Evolutionary conservation across 2,329 filamentous ascomycete species (phyloP).

Genomic region (Eutypa lata): DNA sequence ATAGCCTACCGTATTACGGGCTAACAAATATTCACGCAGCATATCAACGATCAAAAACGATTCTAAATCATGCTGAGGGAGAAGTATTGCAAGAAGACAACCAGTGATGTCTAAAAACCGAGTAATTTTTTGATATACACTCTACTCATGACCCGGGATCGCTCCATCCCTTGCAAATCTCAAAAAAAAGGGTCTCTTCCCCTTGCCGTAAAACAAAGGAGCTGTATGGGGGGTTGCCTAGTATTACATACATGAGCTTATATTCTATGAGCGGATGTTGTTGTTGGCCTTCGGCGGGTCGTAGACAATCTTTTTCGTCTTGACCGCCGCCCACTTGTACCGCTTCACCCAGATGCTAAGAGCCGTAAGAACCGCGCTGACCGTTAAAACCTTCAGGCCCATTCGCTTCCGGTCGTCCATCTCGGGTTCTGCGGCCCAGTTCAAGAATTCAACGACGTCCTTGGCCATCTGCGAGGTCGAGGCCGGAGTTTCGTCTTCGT

Average conservation of each 20-base stretch:
- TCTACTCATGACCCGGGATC: slow-evolving; percentile 33
- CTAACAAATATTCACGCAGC: background rate
- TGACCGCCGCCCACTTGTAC: slow-evolving; percentile 98
- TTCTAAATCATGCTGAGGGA: no score
- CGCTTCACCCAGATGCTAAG: slow-evolving; percentile 97
- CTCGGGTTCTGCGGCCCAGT: slow-evolving; percentile 98
- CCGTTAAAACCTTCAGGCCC: slow-evolving; percentile 92
- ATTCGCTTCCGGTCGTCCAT: slow-evolving; percentile 99
- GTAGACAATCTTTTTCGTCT: slow-evolving; percentile 92
- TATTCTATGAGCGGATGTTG: slow-evolving; percentile 42
- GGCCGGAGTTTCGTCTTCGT: slow-evolving; percentile 92
- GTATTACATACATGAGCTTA: slow-evolving; percentile 28
- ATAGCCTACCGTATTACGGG: no score
- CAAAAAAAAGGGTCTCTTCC: slow-evolving; percentile 4
- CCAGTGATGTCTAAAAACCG: slow-evolving; percentile 28
- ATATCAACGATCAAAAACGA: background rate
- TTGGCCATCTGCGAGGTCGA: slow-evolving; percentile 99
- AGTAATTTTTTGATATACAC: slow-evolving; percentile 36
- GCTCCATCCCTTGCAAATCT: slow-evolving; percentile 23
- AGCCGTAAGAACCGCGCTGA: slow-evolving; percentile 75
- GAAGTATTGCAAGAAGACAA: slow-evolving; percentile 11
- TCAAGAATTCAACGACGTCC: slow-evolving; percentile 97
- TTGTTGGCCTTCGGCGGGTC: slow-evolving; percentile 64
- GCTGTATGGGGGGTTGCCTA: slow-evolving; percentile 21
- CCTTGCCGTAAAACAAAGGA: slow-evolving; percentile 25